Conservation (phyloP, 345 rosid genomes). For the sweet orange (Citrus sinensis) region DNA sequence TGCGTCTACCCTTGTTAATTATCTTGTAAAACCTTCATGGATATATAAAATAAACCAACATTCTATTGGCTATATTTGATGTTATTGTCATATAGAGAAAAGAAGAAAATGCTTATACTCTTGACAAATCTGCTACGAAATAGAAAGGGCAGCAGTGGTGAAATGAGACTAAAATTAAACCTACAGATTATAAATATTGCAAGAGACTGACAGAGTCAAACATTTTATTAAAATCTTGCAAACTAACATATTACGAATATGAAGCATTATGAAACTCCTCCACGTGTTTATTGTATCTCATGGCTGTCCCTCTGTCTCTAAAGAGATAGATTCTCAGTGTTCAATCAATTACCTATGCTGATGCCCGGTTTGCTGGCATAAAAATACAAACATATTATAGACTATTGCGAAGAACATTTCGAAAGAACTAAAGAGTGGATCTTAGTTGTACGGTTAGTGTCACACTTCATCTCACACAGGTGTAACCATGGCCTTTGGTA, state of each 20-base stretch:
- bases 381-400: background rate
- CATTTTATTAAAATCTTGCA: background rate
- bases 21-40: too few relatives aligned
- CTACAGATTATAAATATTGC: background rate
- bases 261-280: background rate
- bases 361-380: background rate
- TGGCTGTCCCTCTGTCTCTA: background rate
- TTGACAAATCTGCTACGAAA: background rate
- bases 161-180: background rate
- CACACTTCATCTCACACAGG: slow-evolving; percentile 40
- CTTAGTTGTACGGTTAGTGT: slow-evolving; percentile 18
- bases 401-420: background rate
- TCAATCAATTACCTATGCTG: background rate
- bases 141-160: background rate
- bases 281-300: background rate
- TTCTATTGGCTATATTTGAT: background rate
- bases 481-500: slow-evolving; percentile 8
- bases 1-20: background rate
- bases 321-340: background rate
- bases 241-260: background rate
- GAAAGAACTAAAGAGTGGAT: background rate
- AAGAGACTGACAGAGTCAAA: background rate
- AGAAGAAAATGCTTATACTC: too few relatives aligned
- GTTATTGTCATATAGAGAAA: too few relatives aligned
- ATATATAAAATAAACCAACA: background rate